These are phyloP conservation scores for Cicer arietinum DNA, from an alignment of 306 rosid genomes.

Conservation along the genomic window DNA sequence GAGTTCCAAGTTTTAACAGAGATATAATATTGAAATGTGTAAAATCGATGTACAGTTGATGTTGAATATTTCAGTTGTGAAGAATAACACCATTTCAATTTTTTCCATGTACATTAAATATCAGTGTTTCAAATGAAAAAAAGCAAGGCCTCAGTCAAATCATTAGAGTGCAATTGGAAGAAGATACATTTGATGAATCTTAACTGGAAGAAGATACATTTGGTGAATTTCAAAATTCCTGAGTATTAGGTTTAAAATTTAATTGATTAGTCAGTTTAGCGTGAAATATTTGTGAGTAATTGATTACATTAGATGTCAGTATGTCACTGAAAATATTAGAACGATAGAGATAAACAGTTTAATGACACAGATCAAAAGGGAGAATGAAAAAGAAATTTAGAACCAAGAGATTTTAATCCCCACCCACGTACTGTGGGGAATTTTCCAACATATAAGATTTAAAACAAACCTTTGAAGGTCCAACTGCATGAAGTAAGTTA, in stretches of 20 bases:
- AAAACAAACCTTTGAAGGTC: constrained; percentile 74
- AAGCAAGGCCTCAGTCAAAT: neutral
- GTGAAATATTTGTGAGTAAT: neutral
- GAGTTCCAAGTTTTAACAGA: neutral
- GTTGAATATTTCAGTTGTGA: neutral
- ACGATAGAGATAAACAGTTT: neutral
- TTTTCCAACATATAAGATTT: constrained; percentile 18
- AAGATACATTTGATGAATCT: neutral
- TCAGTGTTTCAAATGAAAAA: neutral
- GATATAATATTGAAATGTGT: neutral
- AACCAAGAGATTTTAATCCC: constrained; percentile 2
- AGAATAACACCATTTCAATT: neutral
- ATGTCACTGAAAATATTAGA: neutral
- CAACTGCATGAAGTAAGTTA: constrained; percentile 77
- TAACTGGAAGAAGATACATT: neutral
- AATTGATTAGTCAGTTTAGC: neutral
- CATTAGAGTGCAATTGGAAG: neutral
- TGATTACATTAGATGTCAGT: neutral
- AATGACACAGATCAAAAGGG: neutral
- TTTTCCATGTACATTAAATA: neutral
- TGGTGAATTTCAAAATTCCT: constrained; percentile 7
- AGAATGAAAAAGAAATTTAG: neutral
- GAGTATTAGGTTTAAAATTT: constrained; percentile 6
- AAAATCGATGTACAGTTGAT: neutral
- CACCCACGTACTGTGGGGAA: neutral